A percentile compares a stretch with the other conserved stretches of the same genome.
Evolutionary conservation across 2,329 filamentous ascomycete species (phyloP).

Genomic region (Exserohilum turcica): DNA sequence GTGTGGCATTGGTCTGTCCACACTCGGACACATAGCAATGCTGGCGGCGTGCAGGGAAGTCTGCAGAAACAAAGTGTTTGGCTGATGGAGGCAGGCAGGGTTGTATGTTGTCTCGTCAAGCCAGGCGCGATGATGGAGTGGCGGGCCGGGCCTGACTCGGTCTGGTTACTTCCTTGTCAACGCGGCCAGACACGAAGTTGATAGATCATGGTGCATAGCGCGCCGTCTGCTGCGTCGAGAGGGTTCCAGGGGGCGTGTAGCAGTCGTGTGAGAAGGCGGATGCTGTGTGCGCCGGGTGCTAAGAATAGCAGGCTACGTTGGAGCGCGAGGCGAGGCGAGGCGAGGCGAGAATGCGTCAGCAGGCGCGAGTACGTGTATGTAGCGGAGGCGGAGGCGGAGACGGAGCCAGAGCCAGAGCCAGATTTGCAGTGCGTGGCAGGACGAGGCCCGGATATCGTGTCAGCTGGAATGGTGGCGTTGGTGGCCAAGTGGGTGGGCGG

Average conservation of each 20-base stretch:
- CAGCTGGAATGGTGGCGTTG: not conserved
- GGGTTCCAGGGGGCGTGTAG: constrained; percentile 1
- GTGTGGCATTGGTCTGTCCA: constrained; percentile 25
- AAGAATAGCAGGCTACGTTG: constrained; percentile 22
- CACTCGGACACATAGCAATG: constrained; percentile 17
- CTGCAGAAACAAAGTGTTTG: no score
- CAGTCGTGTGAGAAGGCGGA: constrained; percentile 12
- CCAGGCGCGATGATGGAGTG: not conserved
- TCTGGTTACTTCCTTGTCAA: constrained; percentile 2
- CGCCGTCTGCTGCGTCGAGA: constrained; percentile 16
- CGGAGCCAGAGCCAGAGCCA: no score
- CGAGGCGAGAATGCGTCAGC: constrained; percentile 16
- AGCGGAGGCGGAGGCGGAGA: not conserved
- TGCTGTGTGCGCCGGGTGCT: constrained; percentile 10
- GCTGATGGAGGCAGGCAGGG: no score
- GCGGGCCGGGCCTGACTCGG: not conserved
- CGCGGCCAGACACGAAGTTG: constrained; percentile 7
- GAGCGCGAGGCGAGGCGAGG: constrained; percentile 14
- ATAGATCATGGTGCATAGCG: constrained; percentile 26
- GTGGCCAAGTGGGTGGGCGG: not conserved
- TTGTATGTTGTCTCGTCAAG: no score
- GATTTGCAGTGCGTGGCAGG: not conserved
- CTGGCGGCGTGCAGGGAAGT: not conserved
- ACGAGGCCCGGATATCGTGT: not conserved
- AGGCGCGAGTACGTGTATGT: not conserved